phyloP scores from a whole-genome alignment of 2,329 filamentous ascomycete genomes.

The Paracoccidioides brasiliensis region DNA sequence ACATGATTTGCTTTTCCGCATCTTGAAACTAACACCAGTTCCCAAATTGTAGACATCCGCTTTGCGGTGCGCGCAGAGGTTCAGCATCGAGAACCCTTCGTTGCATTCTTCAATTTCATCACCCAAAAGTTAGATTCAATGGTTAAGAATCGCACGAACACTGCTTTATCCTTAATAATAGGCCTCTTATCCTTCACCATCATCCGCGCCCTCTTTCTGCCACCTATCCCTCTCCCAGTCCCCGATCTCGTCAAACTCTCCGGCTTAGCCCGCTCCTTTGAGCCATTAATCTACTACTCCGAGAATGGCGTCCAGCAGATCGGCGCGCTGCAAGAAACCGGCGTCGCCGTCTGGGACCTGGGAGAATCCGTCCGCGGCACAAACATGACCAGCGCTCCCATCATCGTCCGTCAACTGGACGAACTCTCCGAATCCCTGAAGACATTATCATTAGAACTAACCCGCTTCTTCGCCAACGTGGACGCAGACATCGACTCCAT shows the following conservation, averaged over 20 bases:
- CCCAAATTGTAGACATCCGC: conserved; percentile 54
- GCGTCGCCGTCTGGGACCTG: conserved; percentile 87
- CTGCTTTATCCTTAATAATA: conserved; percentile 49
- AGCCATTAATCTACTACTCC: conserved; percentile 88
- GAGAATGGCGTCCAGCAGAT: conserved; percentile 80
- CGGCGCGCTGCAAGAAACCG: conserved; percentile 76
- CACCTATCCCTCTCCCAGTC: conserved; percentile 52
- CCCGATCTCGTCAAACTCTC: conserved; percentile 87
- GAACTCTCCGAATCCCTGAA: conserved; percentile 76
- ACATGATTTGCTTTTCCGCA: conserved; percentile 11
- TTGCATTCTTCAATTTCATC: conserved; percentile 54
- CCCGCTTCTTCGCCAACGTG: conserved; percentile 83
- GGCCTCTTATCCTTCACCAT: conserved; percentile 52
- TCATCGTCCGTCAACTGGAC: conserved; percentile 77
- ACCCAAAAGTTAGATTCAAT: conserved; percentile 46
- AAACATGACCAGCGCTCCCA: conserved; percentile 78
- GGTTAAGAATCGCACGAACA: conserved; percentile 57
- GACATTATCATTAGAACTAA: conserved; percentile 70
- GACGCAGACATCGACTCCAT: conserved; percentile 90
- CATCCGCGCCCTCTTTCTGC: conserved; percentile 54
- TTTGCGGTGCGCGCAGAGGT: conserved; percentile 80
- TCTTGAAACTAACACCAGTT: not conserved
- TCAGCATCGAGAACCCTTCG: conserved; percentile 74
- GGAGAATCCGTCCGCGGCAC: conserved; percentile 78
- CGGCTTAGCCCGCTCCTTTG: conserved; percentile 77